Conservation (phyloP, 257 asterid species). For the Penstemon barbatus region DNA sequence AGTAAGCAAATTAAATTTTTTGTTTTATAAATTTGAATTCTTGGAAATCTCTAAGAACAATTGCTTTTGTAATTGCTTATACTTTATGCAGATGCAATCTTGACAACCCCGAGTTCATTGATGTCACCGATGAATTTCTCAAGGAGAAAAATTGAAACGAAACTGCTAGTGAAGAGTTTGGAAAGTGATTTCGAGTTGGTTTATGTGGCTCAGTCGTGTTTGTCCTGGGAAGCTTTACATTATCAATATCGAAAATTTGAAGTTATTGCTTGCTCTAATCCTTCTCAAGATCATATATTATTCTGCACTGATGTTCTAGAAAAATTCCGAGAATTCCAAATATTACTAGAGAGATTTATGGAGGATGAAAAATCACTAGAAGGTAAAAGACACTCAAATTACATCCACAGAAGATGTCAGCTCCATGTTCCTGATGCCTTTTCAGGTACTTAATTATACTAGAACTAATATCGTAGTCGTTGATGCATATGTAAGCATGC, state of each 20-base stretch:
- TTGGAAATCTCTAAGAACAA: too few species aligned
- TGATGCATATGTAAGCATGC: too few species aligned
- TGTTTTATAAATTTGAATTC: too few species aligned
- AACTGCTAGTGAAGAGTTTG: slow-evolving; percentile 44
- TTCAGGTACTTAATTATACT: slow-evolving; percentile 38
- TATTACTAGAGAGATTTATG: slow-evolving; percentile 51
- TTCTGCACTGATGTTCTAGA: slow-evolving; percentile 31
- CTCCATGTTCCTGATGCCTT: slow-evolving; percentile 52
- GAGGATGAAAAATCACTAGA: slow-evolving; percentile 42
- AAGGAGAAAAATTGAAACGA: slow-evolving; percentile 32
- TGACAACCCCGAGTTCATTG: slow-evolving; percentile 9
- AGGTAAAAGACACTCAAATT: slow-evolving; percentile 31
- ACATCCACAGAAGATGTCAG: slow-evolving; percentile 40
- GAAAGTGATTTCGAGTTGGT: slow-evolving; percentile 62
- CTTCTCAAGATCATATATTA: slow-evolving; percentile 5
- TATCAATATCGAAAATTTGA: slow-evolving; percentile 50
- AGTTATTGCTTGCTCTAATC: slow-evolving; percentile 26
- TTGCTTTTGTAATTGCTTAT: background rate
- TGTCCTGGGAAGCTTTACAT: slow-evolving; percentile 66
- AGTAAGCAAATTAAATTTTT: slow-evolving; percentile 31
- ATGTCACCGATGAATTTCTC: background rate
- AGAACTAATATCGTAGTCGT: too few species aligned
- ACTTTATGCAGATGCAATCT: slow-evolving; percentile 40
- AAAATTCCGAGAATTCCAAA: slow-evolving; percentile 44
- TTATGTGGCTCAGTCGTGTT: slow-evolving; percentile 55